These are phyloP conservation scores for Microdochium paspali DNA, from an alignment of 2,329 filamentous ascomycete species.

Conservation along the genomic window DNA sequence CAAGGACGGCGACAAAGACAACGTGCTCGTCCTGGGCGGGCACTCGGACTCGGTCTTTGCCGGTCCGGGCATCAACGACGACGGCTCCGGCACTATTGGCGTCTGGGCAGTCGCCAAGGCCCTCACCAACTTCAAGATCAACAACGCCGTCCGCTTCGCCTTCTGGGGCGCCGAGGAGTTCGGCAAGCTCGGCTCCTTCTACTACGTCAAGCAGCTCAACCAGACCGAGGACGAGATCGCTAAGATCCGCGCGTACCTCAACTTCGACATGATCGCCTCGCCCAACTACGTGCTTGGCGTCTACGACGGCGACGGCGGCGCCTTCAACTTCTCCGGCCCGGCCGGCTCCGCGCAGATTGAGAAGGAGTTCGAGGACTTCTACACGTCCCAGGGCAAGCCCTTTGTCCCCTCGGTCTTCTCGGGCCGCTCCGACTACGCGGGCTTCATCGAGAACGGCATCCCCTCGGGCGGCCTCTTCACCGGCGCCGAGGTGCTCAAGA, in stretches of 20 bases:
- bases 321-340: conserved; percentile 43
- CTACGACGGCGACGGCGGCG: conserved; percentile 44
- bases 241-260: conserved; percentile 50
- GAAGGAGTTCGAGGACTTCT: conserved; percentile 40
- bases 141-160: conserved; percentile 38
- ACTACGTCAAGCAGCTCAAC: conserved; percentile 33
- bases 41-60: conserved; percentile 38
- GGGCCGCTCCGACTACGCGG: conserved; percentile 58
- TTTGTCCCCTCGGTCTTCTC: conserved; percentile 55
- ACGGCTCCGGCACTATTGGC: conserved; percentile 44
- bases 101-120: conserved; percentile 35
- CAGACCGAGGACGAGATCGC: conserved; percentile 30
- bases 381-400: conserved; percentile 29
- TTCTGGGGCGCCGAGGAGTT: conserved; percentile 45
- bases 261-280: conserved; percentile 50
- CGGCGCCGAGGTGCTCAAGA: conserved; percentile 57
- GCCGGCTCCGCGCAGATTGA: conserved; percentile 46
- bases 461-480: conserved; percentile 62
- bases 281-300: conserved; percentile 43
- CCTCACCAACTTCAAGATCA: conserved; percentile 30
- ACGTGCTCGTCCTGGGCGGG: conserved; percentile 36
- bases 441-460: conserved; percentile 19
- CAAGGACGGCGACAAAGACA: conserved; percentile 34
- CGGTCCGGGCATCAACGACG: conserved; percentile 52
- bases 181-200: conserved; percentile 37